phyloP scores from a whole-genome alignment of 768 basidiomycete species.

The Russula griseocarnosa region DNA sequence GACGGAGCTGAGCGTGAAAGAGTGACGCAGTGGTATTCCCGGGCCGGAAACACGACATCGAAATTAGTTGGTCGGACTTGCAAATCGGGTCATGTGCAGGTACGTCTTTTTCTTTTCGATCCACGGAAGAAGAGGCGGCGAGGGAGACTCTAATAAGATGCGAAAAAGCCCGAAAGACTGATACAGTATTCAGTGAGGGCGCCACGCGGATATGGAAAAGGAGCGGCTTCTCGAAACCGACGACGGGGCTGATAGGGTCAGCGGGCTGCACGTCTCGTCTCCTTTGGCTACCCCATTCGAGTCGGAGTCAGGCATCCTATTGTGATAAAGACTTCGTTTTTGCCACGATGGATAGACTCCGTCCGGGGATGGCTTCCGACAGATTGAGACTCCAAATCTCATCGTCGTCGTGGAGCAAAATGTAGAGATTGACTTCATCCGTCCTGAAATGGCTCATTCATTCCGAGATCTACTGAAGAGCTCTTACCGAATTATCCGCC shows the following conservation, averaged over 20 bases:
- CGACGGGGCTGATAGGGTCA: conserved; percentile 2
- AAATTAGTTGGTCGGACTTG: not conserved
- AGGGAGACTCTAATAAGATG: too few relatives aligned
- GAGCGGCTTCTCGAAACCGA: not conserved
- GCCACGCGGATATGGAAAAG: conserved; percentile 1
- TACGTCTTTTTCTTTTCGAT: not conserved
- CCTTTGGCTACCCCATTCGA: not conserved
- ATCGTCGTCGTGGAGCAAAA: not conserved
- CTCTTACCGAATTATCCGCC: conserved; percentile 16
- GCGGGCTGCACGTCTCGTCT: not conserved
- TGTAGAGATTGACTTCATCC: not conserved
- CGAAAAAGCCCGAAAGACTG: too few relatives aligned
- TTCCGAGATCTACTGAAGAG: conserved; percentile 4
- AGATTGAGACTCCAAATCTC: conserved; percentile 2
- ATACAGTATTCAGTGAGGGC: not conserved
- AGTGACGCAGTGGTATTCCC: not conserved
- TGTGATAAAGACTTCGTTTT: not conserved
- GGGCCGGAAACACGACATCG: not conserved
- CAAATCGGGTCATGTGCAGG: conserved; percentile 1
- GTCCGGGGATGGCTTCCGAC: not conserved
- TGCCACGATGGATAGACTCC: not conserved
- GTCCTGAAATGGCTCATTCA: conserved; percentile 1
- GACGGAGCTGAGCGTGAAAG: too few relatives aligned
- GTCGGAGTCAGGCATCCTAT: too few relatives aligned
- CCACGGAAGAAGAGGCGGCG: conserved; percentile 9